These are phyloP conservation scores for Paramyrothecium roridum DNA, from an alignment of 2,329 filamentous ascomycete species.

Conservation along the genomic window DNA sequence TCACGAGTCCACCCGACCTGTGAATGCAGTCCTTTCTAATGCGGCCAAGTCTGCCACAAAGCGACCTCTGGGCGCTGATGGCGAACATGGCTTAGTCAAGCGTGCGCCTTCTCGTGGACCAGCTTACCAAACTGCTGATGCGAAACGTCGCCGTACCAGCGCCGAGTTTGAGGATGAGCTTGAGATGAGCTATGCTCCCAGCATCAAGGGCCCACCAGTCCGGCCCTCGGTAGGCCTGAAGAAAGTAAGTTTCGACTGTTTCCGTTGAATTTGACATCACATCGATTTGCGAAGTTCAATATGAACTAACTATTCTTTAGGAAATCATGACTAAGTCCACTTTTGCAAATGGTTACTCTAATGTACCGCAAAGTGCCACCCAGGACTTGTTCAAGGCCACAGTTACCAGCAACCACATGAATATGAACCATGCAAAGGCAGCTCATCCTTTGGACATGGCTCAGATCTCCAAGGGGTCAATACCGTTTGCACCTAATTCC, in stretches of 20 bases:
- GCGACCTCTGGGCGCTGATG: slow-evolving; percentile 66
- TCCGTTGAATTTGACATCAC: neutral
- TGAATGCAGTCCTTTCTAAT: slow-evolving; percentile 59
- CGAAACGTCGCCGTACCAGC: slow-evolving; percentile 76
- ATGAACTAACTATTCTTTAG: slow-evolving; percentile 34
- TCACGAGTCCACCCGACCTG: slow-evolving; percentile 57
- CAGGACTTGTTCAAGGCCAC: slow-evolving; percentile 64
- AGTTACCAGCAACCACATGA: slow-evolving; percentile 64
- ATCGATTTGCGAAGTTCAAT: slow-evolving; percentile 19
- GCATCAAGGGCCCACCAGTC: slow-evolving; percentile 78
- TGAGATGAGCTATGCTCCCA: slow-evolving; percentile 53
- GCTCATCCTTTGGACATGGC: slow-evolving; percentile 76
- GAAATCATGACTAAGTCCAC: slow-evolving; percentile 58
- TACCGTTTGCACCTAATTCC: slow-evolving; percentile 76
- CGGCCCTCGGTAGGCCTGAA: slow-evolving; percentile 69
- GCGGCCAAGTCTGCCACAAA: slow-evolving; percentile 63
- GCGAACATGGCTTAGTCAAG: slow-evolving; percentile 50
- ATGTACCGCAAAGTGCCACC: slow-evolving; percentile 50
- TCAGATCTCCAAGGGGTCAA: slow-evolving; percentile 84
- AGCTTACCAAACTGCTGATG: slow-evolving; percentile 66
- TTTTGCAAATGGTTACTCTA: slow-evolving; percentile 60
- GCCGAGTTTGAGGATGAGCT: slow-evolving; percentile 66
- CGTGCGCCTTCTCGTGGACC: slow-evolving; percentile 45
- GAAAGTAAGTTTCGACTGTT: slow-evolving; percentile 53
- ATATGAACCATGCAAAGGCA: slow-evolving; percentile 60